phyloP scores from a whole-genome alignment of 805 yeast species.

The Yarrowia sp. region DNA sequence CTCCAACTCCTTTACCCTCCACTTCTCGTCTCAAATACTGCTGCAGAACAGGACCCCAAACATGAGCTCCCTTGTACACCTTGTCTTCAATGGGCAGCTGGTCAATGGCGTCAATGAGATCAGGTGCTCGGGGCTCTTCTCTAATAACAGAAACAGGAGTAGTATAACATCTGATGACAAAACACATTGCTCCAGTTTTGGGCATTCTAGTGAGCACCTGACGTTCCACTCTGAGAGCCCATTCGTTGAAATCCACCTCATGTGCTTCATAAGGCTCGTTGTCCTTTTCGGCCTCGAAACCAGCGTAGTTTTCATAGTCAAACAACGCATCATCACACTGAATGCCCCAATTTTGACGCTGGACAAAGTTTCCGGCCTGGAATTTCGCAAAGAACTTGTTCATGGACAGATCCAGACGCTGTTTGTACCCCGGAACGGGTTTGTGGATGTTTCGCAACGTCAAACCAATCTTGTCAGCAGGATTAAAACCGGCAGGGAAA shows the following conservation, averaged over 20 bases:
- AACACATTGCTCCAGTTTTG: conserved; percentile 55
- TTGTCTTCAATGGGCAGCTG: conserved; percentile 59
- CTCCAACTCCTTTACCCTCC: conserved; percentile 4
- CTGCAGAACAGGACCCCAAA: conserved; percentile 54
- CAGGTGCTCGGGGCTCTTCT: conserved; percentile 47
- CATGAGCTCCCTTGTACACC: conserved; percentile 57
- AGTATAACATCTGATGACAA: conserved; percentile 55
- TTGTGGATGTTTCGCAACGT: conserved; percentile 61
- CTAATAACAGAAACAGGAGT: conserved; percentile 49
- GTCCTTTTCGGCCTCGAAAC: conserved; percentile 66
- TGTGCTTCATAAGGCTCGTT: conserved; percentile 50
- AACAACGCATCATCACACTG: conserved; percentile 43
- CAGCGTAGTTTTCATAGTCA: conserved; percentile 43
- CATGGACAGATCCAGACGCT: conserved; percentile 64
- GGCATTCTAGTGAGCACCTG: conserved; percentile 70
- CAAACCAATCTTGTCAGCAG: conserved; percentile 54
- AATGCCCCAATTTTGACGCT: conserved; percentile 71
- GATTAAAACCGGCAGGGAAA: conserved; percentile 77
- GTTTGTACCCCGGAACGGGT: conserved; percentile 66
- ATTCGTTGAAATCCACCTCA: conserved; percentile 43
- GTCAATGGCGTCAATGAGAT: conserved; percentile 59
- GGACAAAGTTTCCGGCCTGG: conserved; percentile 60
- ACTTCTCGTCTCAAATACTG: not conserved
- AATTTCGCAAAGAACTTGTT: conserved; percentile 66
- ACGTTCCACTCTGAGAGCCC: conserved; percentile 60